phyloP scores from a whole-genome alignment of 495 filamentous ascomycete genomes.

The Aspergillus incahuasiensis region DNA sequence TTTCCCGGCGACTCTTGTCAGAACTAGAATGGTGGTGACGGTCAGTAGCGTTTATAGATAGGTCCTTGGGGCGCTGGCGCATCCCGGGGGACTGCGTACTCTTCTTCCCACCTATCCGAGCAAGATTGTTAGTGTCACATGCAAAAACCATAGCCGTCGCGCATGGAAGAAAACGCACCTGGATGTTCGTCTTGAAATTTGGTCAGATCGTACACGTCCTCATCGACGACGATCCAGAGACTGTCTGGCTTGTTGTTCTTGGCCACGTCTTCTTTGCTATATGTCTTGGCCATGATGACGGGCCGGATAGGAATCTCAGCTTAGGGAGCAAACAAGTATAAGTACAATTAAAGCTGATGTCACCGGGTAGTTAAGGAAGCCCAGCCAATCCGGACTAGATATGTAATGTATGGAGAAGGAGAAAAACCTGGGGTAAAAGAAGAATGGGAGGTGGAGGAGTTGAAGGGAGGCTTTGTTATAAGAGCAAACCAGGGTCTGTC shows the following conservation, averaged over 20 bases:
- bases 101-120: slow-evolving; percentile 79
- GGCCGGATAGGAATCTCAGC: neutral
- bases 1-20: slow-evolving; percentile 89
- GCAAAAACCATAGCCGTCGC: neutral
- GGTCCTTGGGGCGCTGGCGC: too few species aligned
- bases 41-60: slow-evolving; percentile 16
- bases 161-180: slow-evolving; percentile 44
- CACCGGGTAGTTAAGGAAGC: too few species aligned
- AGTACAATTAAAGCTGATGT: neutral
- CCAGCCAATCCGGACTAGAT: too few species aligned
- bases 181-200: slow-evolving; percentile 93
- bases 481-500: neutral
- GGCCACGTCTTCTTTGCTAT: slow-evolving; percentile 78
- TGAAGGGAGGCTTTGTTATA: slow-evolving; percentile 5
- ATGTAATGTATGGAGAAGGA: neutral
- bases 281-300: slow-evolving; percentile 79
- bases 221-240: slow-evolving; percentile 88
- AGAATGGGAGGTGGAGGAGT: slow-evolving; percentile 6
- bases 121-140: slow-evolving; percentile 20
- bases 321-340: neutral
- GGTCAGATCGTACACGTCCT: slow-evolving; percentile 94
- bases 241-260: slow-evolving; percentile 82
- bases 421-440: slow-evolving; percentile 7
- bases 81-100: slow-evolving; percentile 46
- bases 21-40: slow-evolving; percentile 46